Conservation (phyloP, 1,284 basidiomycete genomes). For the Moesziomyces parantarcticus region DNA sequence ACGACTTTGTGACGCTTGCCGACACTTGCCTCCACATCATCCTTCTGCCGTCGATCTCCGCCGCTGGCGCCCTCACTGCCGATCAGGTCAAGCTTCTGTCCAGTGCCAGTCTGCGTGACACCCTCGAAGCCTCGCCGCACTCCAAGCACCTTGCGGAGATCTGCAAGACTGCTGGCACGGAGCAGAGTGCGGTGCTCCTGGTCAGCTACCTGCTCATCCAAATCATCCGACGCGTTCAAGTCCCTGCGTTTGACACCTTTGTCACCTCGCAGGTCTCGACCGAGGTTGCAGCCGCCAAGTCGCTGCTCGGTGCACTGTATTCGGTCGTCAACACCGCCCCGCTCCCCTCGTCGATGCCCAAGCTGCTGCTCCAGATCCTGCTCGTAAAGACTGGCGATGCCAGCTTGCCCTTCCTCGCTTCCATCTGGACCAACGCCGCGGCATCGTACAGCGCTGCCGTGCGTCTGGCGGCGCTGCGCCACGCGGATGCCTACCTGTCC, state of each 20-base stretch:
- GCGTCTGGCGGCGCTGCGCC: slow-evolving; percentile 80
- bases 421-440: slow-evolving; percentile 72
- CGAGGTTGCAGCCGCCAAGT: slow-evolving; percentile 18
- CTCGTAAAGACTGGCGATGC: slow-evolving; percentile 79
- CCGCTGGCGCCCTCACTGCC: slow-evolving; percentile 12
- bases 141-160: slow-evolving; percentile 15
- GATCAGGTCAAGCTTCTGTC: slow-evolving; percentile 18
- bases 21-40: slow-evolving; percentile 12
- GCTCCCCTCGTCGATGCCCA: slow-evolving; percentile 17
- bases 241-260: slow-evolving; percentile 31
- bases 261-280: slow-evolving; percentile 27
- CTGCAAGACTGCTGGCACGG: slow-evolving; percentile 20
- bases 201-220: slow-evolving; percentile 31
- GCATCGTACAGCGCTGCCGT: slow-evolving; percentile 65
- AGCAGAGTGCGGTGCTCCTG: slow-evolving; percentile 24
- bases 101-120: slow-evolving; percentile 10
- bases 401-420: slow-evolving; percentile 82
- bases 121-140: slow-evolving; percentile 24
- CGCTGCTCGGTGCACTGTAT: slow-evolving; percentile 34
- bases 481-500: slow-evolving; percentile 75
- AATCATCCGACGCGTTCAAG: slow-evolving; percentile 22
- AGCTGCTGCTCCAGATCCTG: slow-evolving; percentile 67
- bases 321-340: slow-evolving; percentile 36
- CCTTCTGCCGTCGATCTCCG: slow-evolving; percentile 16
- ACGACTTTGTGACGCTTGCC: slow-evolving; percentile 20